Evolutionary conservation across 2,329 filamentous ascomycete genomes (phyloP), one percentile per base, ranked within the genome.

Genomic region (Botrytis fabae): DNA sequence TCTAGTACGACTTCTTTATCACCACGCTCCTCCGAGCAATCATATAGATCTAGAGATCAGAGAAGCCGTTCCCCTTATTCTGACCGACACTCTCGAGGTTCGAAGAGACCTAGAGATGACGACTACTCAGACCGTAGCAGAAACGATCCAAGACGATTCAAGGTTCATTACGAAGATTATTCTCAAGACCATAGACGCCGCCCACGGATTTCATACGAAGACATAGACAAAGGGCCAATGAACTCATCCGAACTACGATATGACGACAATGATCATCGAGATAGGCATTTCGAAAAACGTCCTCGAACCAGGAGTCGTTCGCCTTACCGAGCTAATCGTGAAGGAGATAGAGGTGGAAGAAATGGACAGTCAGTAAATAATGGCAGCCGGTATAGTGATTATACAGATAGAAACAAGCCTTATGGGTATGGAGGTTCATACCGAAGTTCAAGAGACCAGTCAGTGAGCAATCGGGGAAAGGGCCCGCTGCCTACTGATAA

Each of bases 101-200:
- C 87, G 78, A 95, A 95, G 83, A 88, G 92, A 77, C 82, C 86
- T 69, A 87, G 87, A 78, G 89, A 91, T 78, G 89, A 92, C 74
- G 87, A 89, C 76, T 86, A 90, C 77, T 82, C 85, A 74, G 81
- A 83, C 75, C 80, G 79, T 75, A 80, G 72, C 80, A 84, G 85
- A 75, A 82, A 86, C 71, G 90, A 92, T 77, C 82, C 87, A 59
- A 85, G 90, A 79, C 86, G 86, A 76, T 89, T 88, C 80, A 89
- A 88, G 77, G 84, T 87, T 48, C 87, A 88, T 77, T 90, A 91
- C 83, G 90, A 92, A 80, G 86, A 90, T 71, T 72, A 69, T 8
- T 78, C 83, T 61, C 82, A 83, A 76, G 84, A 87, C 71, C 83
- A 84, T 72, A 82, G 83, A 75, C 85, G 84, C 72, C 85, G 85